Evolutionary conservation across 2,329 filamentous ascomycete genomes (phyloP).

Genomic region (Colletotrichum liriopes): DNA sequence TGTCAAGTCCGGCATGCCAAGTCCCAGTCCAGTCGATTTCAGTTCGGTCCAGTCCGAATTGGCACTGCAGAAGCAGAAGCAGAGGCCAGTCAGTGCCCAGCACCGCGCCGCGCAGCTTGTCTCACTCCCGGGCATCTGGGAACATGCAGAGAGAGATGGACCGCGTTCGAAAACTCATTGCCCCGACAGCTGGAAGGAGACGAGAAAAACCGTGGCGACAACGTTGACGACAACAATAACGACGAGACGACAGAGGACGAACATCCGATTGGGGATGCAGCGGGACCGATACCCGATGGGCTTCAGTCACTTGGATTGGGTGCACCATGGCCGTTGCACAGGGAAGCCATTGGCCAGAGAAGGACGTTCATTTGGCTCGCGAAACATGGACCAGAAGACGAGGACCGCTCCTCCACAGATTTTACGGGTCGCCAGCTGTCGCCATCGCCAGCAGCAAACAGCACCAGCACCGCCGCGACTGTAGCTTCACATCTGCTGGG

Average conservation of each 20-base stretch:
- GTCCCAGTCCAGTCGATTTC: slow-evolving; percentile 16
- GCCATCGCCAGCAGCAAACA: slow-evolving; percentile 19
- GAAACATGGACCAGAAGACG: slow-evolving; percentile 15
- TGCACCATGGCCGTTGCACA: slow-evolving; percentile 24
- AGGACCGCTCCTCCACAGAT: slow-evolving; percentile 29
- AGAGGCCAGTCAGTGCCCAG: slow-evolving; percentile 24
- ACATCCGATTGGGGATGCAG: slow-evolving; percentile 1
- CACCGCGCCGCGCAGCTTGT: slow-evolving; percentile 34
- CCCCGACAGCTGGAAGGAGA: slow-evolving; percentile 20
- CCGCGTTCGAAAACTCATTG: slow-evolving; percentile 17
- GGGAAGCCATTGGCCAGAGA: slow-evolving; percentile 28
- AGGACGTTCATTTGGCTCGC: slow-evolving; percentile 10
- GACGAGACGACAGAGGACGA: slow-evolving; percentile 8
- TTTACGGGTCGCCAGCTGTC: slow-evolving; percentile 39
- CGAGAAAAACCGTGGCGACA: not conserved
- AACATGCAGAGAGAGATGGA: slow-evolving; percentile 23
- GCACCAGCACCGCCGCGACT: not conserved
- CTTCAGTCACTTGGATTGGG: slow-evolving; percentile 24
- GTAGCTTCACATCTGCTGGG: slow-evolving; percentile 13
- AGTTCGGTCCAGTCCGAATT: slow-evolving; percentile 27
- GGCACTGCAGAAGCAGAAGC: slow-evolving; percentile 21
- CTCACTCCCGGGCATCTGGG: slow-evolving; percentile 26
- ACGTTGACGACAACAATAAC: not conserved
- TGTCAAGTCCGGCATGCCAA: slow-evolving; percentile 20
- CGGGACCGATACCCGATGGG: slow-evolving; percentile 21